Evolutionary conservation across 768 basidiomycete genomes (phyloP), one percentile per base, ranked within the genome.

Genomic region (Leccinellum albellum): DNA sequence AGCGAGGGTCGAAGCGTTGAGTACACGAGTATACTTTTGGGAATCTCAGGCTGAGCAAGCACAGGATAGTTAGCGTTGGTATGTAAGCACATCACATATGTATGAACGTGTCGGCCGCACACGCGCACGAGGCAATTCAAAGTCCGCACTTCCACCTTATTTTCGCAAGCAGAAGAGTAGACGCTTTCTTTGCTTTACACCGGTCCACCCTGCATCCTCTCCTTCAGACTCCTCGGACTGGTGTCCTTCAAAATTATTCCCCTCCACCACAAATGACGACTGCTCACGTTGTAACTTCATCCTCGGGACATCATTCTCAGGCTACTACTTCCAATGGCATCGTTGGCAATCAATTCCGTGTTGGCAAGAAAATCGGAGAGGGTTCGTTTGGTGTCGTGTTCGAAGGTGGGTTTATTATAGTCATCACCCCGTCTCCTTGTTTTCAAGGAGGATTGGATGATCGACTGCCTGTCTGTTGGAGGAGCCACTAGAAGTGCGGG

Each of bases 301-400:
- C 88, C 58, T 88, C 84, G 46, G 76, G 76, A 21, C 87, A 88
- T 73, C 85, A 82, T 51, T 80, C 84, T 17, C 83, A 84, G 67
- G 79, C 84, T 48, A 76, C 83, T 49, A 78, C 82, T 28, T 80
- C 75, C 40, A 88, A 85, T 73, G 84, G 88, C 65, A 83, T 91
- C 71, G 87, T 91, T 57, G 89, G 89, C 44, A 85, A 79, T 66
- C 84, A 90, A 71, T 91, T 84, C 70, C 82, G 90, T 61, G 94
- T 98, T 51, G 96, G 96, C 51, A 94, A 96, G 82, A 98, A 98
- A 85, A 96, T 98, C 72, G 96, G 96, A 49, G 96, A 99, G 76
- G 96, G 96, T 51, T 91, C 89, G n/a, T 99, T 99, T 71, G 96
- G 96, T 67, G 96, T 98, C 63, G 89, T 98, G 60, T 93, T 97